Evolutionary conservation across 2,329 filamentous ascomycete genomes (phyloP), one percentile per base, ranked within the genome.

Genomic region (Fusarium miscanthi): DNA sequence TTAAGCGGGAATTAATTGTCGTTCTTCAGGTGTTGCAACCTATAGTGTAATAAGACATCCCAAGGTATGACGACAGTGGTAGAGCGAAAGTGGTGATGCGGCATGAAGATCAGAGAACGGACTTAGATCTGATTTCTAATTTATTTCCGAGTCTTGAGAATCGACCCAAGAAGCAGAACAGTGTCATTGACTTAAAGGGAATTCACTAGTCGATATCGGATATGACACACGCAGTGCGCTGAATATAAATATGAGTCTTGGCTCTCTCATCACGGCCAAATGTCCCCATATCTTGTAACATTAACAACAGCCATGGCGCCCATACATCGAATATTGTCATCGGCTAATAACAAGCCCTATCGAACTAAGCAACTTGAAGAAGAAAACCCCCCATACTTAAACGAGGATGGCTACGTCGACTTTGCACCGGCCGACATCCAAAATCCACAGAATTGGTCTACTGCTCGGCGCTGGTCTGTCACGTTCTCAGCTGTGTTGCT

Each of bases 251-350:
- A 56, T 25, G 19, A 68, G 48, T 37, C 42, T 56, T 56, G 63
- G 49, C 31, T 38, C 19, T 54, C 49, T 33, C n/a, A 27, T 30
- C 12, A 25, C n/a, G 10, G 38, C 23, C 60, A 16, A 27, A n/a
- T 14, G 5, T 19, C 25, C 17, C 17, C 8, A 21, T n/a, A 46
- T n/a, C 35, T 25, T 27, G 19, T 25, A 14, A 23, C 12, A 49
- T 48, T 21, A 21, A n/a, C n/a, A 14, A 30, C 19, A 69, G 35
- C 33, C 46, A 69, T 69, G 66, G 66, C 58, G 7, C 58, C 49
- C 16, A 69, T 69, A 69, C 66, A 69, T 69, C 43, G 64, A 27
- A 57, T 69, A 27, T 69, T 69, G 38, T 69, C 66, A 21, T 51
- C 40, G n/a, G 66, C 58, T 8, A 69, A 63, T 52, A 69, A 69